phyloP scores from a whole-genome alignment of 805 yeast species.

The Metschnikowia corniflorae region DNA sequence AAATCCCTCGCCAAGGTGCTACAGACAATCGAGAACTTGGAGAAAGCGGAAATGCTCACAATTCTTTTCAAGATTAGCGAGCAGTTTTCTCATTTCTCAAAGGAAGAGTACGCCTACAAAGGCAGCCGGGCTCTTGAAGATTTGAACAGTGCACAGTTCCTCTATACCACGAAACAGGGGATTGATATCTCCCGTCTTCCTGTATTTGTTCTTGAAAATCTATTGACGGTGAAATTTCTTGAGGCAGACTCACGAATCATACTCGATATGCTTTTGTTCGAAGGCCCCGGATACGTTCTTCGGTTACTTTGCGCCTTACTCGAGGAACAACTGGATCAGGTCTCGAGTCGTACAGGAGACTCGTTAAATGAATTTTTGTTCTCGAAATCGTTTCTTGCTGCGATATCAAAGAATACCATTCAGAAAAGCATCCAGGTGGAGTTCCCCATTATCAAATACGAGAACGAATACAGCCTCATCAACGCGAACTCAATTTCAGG shows the following conservation, averaged over 20 bases:
- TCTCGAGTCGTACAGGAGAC: constrained; percentile 24
- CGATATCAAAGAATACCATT: constrained; percentile 4
- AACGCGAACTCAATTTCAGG: constrained; percentile 36
- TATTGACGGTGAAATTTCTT: constrained; percentile 1
- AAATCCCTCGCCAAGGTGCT: constrained; percentile 12
- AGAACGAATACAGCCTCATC: constrained; percentile 24
- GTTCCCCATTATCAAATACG: constrained; percentile 15
- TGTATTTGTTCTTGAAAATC: constrained; percentile 12
- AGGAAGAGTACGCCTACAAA: constrained; percentile 31
- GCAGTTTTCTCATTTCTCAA: constrained; percentile 16
- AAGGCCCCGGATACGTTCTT: constrained; percentile 36
- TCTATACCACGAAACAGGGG: constrained; percentile 37
- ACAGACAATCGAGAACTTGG: constrained; percentile 17
- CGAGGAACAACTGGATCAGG: constrained; percentile 11
- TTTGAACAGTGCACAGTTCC: constrained; percentile 21
- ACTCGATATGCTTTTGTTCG: constrained; percentile 37
- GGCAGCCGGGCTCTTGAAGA: constrained; percentile 37
- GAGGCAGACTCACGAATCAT: constrained; percentile 11
- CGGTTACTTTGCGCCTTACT: constrained; percentile 28
- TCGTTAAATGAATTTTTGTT: constrained; percentile 14
- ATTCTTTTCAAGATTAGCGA: constrained; percentile 29
- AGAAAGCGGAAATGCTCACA: constrained; percentile 29
- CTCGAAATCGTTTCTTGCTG: constrained; percentile 3
- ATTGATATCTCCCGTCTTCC: constrained; percentile 24
- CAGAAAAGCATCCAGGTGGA: constrained; percentile 6